Base-by-base conservation (phyloP, 2,329 filamentous ascomycete genomes). In the Fusarium miscanthi region DNA sequence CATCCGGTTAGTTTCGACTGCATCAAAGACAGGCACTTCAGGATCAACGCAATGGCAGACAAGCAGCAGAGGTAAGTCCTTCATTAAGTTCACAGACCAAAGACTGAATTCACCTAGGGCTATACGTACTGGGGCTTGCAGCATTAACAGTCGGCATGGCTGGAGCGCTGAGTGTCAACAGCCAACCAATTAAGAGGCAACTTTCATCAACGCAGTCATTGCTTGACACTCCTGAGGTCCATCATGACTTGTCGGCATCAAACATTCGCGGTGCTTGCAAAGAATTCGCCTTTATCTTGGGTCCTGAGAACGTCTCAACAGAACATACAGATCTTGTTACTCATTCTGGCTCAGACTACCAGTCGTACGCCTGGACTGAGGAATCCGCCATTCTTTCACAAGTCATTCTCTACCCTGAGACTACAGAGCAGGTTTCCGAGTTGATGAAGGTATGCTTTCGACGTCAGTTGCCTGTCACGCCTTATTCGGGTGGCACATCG, bases 401-500 rank as follows among this genome's bases (percentile, higher is more conserved):
- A 21, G 69, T 72, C 1, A 59, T 95, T 16, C 86, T 94, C 19
- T 93, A 90, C 74, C 93, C 93, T 0, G 85, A 82, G 6, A 89
- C 85, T 30, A 95, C 93, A 2, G 89, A 93, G 68, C 90, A 95
- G 63, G 92, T 95, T 12, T 92, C 90, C 37, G 83, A 85, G 43
- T 89, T 95, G 64, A 94, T 94, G 90, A 93, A 93, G 80, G 82
- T 94, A 49, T 95, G 93, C 80, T 90, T 17, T 7, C 13, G 27
- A 17, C 91, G 94, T 80, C 90, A 87, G 11, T 88, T 97, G 53
- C 95, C 95, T 1, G 93, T 97, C 83, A 92, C 96, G 61, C 92
- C 93, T 0, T 97, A 93, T 78, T 96, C 93, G 1, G 94, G 94
- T 2, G 94, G 94, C 9, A 92, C 93, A 0, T 95, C 93, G 70